Percentiles rank a stretch among this genome's conserved stretches.
phyloP scores from a whole-genome alignment of 2,329 filamentous ascomycete genomes.

The Tolypocladium pustulatum region DNA sequence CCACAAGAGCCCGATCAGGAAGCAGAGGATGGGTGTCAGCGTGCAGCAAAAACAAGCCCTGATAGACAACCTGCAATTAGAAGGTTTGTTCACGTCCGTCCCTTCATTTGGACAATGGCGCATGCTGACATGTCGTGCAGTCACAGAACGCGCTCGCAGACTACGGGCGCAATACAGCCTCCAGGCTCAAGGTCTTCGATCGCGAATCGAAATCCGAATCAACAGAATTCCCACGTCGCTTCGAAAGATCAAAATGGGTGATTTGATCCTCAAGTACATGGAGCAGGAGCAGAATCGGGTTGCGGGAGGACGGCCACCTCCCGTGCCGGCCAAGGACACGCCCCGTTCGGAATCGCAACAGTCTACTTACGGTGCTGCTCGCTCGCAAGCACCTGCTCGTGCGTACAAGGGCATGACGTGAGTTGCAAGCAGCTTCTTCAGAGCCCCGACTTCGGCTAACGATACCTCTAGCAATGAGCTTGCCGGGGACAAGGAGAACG shows the following conservation, averaged over 20 bases:
- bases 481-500: slow-evolving; percentile 69
- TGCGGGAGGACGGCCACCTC: slow-evolving; percentile 26
- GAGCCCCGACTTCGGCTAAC: slow-evolving; percentile 5
- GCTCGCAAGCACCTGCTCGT: slow-evolving; percentile 12
- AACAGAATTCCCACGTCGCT: slow-evolving; percentile 79
- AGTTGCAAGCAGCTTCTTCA: slow-evolving; percentile 7
- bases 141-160: slow-evolving; percentile 79
- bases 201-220: slow-evolving; percentile 83
- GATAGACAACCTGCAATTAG: slow-evolving; percentile 81
- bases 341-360: slow-evolving; percentile 25
- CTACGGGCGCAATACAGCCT: slow-evolving; percentile 81
- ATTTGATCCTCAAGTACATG: slow-evolving; percentile 51
- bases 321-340: slow-evolving; percentile 40
- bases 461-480: slow-evolving; percentile 46
- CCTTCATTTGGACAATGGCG: background rate
- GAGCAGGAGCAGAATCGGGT: slow-evolving; percentile 32
- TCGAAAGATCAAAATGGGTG: slow-evolving; percentile 71
- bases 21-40: slow-evolving; percentile 50
- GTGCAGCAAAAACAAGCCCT: slow-evolving; percentile 72
- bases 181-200: slow-evolving; percentile 74
- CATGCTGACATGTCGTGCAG: slow-evolving; percentile 31
- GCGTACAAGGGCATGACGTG: slow-evolving; percentile 43
- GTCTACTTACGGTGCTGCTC: slow-evolving; percentile 14
- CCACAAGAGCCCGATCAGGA: slow-evolving; percentile 51
- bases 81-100: slow-evolving; percentile 49